Conservation (phyloP, 192 early-diverging fungal genomes). For the Paraglomus brasilianum region DNA sequence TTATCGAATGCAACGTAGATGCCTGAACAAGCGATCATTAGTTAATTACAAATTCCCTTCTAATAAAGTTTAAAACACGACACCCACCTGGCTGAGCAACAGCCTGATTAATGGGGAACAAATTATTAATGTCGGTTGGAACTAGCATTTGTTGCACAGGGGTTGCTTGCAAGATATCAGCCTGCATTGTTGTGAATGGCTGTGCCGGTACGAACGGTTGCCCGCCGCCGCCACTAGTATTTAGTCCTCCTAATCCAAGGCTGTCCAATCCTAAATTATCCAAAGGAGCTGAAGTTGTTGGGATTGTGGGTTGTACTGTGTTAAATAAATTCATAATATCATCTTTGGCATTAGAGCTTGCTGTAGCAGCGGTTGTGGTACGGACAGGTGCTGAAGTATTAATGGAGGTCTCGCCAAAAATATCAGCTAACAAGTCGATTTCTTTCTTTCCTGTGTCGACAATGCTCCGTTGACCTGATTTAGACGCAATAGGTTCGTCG, state of each 20-base stretch:
- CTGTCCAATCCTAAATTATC: constrained; percentile 22
- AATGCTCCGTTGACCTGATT: neutral
- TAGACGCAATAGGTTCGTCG: constrained; percentile 28
- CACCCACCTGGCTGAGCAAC: too few relatives aligned
- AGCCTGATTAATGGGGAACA: constrained; percentile 32
- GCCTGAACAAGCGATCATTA: constrained; percentile 28
- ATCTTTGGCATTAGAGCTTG: constrained; percentile 10
- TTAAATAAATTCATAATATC: constrained; percentile 30
- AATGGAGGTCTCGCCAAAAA: constrained; percentile 65
- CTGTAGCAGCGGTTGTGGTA: constrained; percentile 34
- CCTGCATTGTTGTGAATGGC: neutral
- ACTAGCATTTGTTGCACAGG: constrained; percentile 20
- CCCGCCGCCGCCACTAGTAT: neutral
- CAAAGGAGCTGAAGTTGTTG: constrained; percentile 14
- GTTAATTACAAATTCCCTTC: constrained; percentile 30
- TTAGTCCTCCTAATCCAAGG: constrained; percentile 4
- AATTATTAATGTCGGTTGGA: constrained; percentile 30
- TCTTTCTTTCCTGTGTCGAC: constrained; percentile 18
- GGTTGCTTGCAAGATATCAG: neutral
- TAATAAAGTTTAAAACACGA: neutral
- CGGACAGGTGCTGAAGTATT: constrained; percentile 41
- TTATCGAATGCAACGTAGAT: constrained; percentile 71
- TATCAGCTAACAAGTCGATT: constrained; percentile 66
- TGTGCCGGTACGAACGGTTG: neutral
- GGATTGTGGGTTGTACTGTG: neutral